Evolutionary conservation across 805 yeast genomes (phyloP), one percentile per base, ranked within the genome.

Genomic region (Starmera amethionina): DNA sequence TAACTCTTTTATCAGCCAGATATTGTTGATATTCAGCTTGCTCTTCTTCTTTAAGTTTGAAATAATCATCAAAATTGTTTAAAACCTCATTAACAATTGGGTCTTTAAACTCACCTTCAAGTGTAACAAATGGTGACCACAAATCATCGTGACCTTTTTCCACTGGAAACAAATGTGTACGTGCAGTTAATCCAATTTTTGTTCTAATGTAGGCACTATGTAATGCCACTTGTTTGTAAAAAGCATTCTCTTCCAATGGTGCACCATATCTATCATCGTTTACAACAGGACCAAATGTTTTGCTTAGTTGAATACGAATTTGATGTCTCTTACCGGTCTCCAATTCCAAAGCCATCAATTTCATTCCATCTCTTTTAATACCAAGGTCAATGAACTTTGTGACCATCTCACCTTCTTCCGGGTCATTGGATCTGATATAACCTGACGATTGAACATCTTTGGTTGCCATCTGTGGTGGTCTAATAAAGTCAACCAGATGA

Each of bases 281-380:
- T 9, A 53, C 25, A 4, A 65, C 49, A 1, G 69, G 65, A 2
- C 43, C 36, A 5, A 64, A 30, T 0, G 32, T 41, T 3, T 43
- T 35, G 2, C 54, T 40, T 3, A 62, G 41, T 39, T 64, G 69
- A 13, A 46, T 40, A 35, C 72, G 48, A 9, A 68, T 59, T 39
- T 68, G 73, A 39, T 64, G 71, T 37, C 64, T 67, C 40, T 56
- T 51, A 2, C 72, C 72, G 2, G 72, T 62, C 1, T 46, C 43
- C 9, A 67, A 43, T 41, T 66, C 62, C 8, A 66, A 32, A 1
- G 59, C 42, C 7, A 56, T 43, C 12, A 61, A 43, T 18, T 47
- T 42, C 7, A 50, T 44, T 14, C 46, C 54, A 7, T 48, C 41
- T 28, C 43, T 36, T 38, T 41, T 45, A 8, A n/a, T 9, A 12